Evolutionary conservation across 2,329 filamentous ascomycete species (phyloP).

Genomic region (Fusarium clavum): DNA sequence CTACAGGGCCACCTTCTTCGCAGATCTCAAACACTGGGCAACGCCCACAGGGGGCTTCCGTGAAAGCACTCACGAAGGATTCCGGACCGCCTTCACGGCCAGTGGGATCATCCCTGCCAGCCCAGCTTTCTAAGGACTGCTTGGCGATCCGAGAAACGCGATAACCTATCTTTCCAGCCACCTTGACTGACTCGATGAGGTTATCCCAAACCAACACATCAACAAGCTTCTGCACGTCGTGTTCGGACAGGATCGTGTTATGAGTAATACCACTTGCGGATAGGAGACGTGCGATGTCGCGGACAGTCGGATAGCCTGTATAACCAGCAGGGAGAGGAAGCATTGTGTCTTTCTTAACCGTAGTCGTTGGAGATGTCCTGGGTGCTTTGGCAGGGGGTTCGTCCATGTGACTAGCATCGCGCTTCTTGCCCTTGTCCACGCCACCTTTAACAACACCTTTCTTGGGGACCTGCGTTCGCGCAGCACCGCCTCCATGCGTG

Average conservation of each 20-base stretch:
- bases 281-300: conserved; percentile 80
- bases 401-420: conserved; percentile 57
- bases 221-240: conserved; percentile 85
- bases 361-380: conserved; percentile 38
- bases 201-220: conserved; percentile 92
- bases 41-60: conserved; percentile 88
- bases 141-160: conserved; percentile 63
- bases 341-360: conserved; percentile 53
- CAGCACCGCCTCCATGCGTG: conserved; percentile 49
- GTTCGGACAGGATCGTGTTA: conserved; percentile 75
- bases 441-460: conserved; percentile 66
- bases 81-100: conserved; percentile 56
- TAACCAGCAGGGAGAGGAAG: conserved; percentile 74
- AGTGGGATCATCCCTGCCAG: conserved; percentile 53
- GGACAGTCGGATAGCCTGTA: conserved; percentile 81
- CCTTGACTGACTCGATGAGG: conserved; percentile 75
- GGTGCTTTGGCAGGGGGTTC: conserved; percentile 48
- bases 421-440: conserved; percentile 61
- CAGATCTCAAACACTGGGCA: conserved; percentile 96
- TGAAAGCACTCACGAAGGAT: conserved; percentile 75
- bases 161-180: conserved; percentile 64
- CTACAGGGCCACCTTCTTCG: conserved; percentile 89
- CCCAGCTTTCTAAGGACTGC: conserved; percentile 57
- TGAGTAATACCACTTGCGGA: conserved; percentile 76
- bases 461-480: conserved; percentile 62